Conservation (phyloP, 257 asterid genomes). For the Scutellaria baicalensis region DNA sequence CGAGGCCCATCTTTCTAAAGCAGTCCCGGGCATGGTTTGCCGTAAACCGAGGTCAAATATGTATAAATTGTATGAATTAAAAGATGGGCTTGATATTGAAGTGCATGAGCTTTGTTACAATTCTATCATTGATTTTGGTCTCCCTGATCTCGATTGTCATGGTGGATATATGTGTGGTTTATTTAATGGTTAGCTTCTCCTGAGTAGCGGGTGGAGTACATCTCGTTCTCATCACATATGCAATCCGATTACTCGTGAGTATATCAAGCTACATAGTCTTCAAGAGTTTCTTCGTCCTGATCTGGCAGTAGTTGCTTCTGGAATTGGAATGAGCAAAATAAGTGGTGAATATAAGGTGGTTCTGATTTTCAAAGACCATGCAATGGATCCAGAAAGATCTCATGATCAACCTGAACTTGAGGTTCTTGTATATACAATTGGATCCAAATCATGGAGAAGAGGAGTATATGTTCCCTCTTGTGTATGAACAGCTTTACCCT, state of each 20-base stretch:
- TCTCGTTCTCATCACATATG: slow-evolving; percentile 1
- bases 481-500: too few relatives aligned
- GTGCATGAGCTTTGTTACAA: slow-evolving; percentile 14
- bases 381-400: too few relatives aligned
- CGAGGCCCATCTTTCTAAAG: slow-evolving; percentile 11
- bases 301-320: too few relatives aligned
- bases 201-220: neutral
- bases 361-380: too few relatives aligned
- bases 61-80: slow-evolving; percentile 6
- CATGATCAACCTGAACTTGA: too few relatives aligned
- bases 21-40: slow-evolving; percentile 20
- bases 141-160: neutral
- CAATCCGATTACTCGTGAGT: slow-evolving; percentile 33
- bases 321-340: too few relatives aligned
- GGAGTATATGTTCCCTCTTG: neutral
- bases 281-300: neutral
- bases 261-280: slow-evolving; percentile 12
- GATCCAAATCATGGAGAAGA: neutral
- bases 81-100: neutral
- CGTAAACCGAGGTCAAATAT: neutral
- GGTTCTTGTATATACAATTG: neutral
- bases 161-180: slow-evolving; percentile 1
- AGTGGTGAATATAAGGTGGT: too few relatives aligned
- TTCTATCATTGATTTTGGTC: neutral
- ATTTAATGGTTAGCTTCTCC: slow-evolving; percentile 15